phyloP scores from a whole-genome alignment of 306 rosid genomes.

The Trifolium repens region DNA sequence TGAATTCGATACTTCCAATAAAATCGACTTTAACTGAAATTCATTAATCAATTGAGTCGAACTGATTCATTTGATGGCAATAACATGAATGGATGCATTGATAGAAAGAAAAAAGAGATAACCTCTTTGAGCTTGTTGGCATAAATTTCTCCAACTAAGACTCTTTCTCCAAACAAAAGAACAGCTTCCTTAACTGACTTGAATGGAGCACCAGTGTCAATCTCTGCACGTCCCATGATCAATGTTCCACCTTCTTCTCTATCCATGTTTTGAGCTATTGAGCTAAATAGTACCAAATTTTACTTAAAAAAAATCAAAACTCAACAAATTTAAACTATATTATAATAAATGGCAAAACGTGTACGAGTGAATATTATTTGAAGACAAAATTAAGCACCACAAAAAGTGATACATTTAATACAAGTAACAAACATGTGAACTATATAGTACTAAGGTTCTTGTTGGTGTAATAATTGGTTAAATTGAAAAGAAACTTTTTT shows the following conservation, averaged over 20 bases:
- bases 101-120: slow-evolving; percentile 10
- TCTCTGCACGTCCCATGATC: slow-evolving; percentile 71
- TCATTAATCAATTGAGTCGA: neutral
- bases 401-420: slow-evolving; percentile 49
- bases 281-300: slow-evolving; percentile 25
- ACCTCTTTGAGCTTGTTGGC: slow-evolving; percentile 80
- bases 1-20: neutral
- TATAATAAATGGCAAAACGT: slow-evolving; percentile 23
- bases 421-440: slow-evolving; percentile 18
- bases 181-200: slow-evolving; percentile 89
- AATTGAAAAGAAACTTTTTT: slow-evolving; percentile 46
- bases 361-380: slow-evolving; percentile 33
- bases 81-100: neutral
- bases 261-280: slow-evolving; percentile 42
- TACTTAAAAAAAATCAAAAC: neutral
- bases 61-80: neutral
- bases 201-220: slow-evolving; percentile 85
- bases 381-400: slow-evolving; percentile 8
- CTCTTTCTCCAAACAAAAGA: slow-evolving; percentile 80
- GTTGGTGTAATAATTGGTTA: slow-evolving; percentile 47
- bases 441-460: slow-evolving; percentile 26
- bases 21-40: too few species aligned
- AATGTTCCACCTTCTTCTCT: slow-evolving; percentile 41
- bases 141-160: slow-evolving; percentile 81
- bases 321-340: neutral